phyloP scores from a whole-genome alignment of 176 grass and related monocot genomes.

The Aegilops speltoides region DNA sequence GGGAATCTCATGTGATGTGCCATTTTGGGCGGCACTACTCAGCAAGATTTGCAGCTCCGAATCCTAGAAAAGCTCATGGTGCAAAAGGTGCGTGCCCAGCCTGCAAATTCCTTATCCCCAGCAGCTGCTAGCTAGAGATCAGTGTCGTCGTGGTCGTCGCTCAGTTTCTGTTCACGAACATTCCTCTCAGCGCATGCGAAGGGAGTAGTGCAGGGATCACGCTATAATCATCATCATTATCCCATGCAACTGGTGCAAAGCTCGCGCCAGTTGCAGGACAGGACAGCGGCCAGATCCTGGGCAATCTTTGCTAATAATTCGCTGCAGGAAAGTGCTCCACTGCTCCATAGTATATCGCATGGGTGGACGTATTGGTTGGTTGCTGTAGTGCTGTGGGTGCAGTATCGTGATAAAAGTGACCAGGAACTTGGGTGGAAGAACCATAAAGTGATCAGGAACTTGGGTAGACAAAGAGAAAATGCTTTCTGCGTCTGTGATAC shows the following conservation, averaged over 20 bases:
- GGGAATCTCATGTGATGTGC: conserved; percentile 18
- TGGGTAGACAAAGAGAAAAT: neutral
- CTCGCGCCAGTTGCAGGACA: neutral
- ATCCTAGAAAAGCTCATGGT: conserved; percentile 29
- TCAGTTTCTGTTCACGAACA: conserved; percentile 6
- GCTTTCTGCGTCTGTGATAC: neutral
- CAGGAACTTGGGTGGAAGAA: no score
- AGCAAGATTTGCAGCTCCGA: neutral
- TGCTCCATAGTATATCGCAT: no score
- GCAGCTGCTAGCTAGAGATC: neutral
- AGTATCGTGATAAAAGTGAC: neutral
- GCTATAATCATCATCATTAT: neutral
- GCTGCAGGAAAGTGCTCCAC: no score
- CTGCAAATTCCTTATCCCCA: conserved; percentile 42
- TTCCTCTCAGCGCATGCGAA: neutral
- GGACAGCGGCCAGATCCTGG: no score
- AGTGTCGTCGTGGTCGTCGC: neutral
- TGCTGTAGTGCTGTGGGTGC: neutral
- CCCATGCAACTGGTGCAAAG: neutral
- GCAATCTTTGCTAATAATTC: no score
- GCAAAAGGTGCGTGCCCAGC: neutral
- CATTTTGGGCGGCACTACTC: neutral
- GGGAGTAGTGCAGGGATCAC: neutral
- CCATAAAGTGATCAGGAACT: neutral
- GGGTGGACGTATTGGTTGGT: no score